Base-by-base conservation (phyloP, 2,329 filamentous ascomycete species). In the Knufia petricola region DNA sequence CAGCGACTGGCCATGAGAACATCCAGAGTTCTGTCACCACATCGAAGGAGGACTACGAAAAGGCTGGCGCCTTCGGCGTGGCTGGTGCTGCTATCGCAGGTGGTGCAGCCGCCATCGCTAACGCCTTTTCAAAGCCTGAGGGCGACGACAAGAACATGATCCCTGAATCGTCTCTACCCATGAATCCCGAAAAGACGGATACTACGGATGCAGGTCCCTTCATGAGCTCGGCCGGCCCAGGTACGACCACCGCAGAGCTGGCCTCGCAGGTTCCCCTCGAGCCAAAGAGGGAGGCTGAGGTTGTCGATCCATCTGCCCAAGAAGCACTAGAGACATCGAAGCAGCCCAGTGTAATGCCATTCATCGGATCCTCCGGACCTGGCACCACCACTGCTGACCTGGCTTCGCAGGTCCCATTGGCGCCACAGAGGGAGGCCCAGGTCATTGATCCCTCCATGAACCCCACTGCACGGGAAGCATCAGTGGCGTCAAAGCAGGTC, bases 1-100 rank as follows among this genome's bases (percentile, higher is more conserved):
- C 78, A 38, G 77, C 77, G 9, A 74, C 76, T 15, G 41, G 45
- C 32, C 26, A 41, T 15, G 19, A 41, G 4, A 31, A 82, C 87
- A 19, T 20, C n/a, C 44, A 48, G 19, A 40, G 77, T 95, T 61
- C 72, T 21, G 74, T 72, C 30, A 73, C 70, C 60, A 77, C 86
- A 17, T 89, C 95, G 64, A 77, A 87, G 65, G 85, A 81, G 58
- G 90, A 87, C 1, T 96, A 95, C 66, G 84, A 94, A 65, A 85
- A 85, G 66, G 81, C 82, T 55, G 76, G 81, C 50, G 69, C 60
- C 55, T 64, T 73, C n/a, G 68, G 71, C 20, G 66, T 65, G 39
- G 61, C 69, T n/a, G 70, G 68, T 37, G 63, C 65, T 38, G 68
- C 73, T 51, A 63, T 61, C 41, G 67, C 70, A 36, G 64, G 63